Base-by-base conservation (phyloP, 345 rosid genomes). In the Rhizophora apiculata region DNA sequence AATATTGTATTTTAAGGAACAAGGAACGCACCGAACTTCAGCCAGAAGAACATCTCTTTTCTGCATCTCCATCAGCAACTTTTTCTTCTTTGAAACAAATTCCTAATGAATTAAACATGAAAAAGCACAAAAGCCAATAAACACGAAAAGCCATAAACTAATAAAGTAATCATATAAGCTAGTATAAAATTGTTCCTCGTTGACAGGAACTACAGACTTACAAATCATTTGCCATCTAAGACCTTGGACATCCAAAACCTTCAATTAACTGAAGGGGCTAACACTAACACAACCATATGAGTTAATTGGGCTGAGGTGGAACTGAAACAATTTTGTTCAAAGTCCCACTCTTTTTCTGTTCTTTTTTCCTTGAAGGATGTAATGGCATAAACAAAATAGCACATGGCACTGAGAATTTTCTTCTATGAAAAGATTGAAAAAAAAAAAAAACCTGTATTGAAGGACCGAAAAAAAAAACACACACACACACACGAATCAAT, bases 11-110 rank as follows among this genome's bases (percentile, higher is more conserved):
- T 24, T 56, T 29, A 32, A 39, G 8, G 60, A 60, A 61, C 51
- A 64, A 49, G 34, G 54, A 70, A 22, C 77, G 21, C 63, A 83
- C 89, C 74, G 61, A 49, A 82, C 81, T 79, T 85, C 89, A 46
- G 64, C 82, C 73, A 58, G 60, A 64, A 85, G 83, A 68, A 67
- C 69, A 13, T 78, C 82, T 65, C 72, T 80, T 72, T 79, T 79
- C 81, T 79, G 74, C 69, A 57, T 62, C 57, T 72, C 69, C 27
- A 31, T 51, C 68, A 72, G 81, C 79, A 82, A 57, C 4, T 71
- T 79, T 67, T 69, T 81, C 82, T 74, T 85, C 78, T 59, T 76
- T 3, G 79, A 63, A 75, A 81, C 82, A 73, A 75, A 72, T 51
- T 79, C 89, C 89, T 81, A 36, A 60, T 19, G 37, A 43, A 56